Conservation (phyloP, 2,329 filamentous ascomycete species). For the Apiospora kogelbergensis region DNA sequence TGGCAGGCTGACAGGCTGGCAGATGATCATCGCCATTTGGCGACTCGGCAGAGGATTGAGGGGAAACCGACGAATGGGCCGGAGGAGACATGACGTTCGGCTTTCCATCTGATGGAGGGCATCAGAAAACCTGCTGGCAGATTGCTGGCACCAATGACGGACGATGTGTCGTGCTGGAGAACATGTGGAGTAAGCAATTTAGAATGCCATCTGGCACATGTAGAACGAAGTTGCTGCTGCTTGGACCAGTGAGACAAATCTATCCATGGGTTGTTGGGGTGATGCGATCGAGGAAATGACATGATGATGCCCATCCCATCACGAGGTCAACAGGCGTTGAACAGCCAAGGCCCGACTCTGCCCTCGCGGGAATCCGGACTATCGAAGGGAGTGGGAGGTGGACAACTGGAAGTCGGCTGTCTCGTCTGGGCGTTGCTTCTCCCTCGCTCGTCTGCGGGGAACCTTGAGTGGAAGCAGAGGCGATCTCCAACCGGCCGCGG, state of each 20-base stretch:
- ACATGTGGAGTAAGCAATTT: not conserved
- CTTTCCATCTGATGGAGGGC: not conserved
- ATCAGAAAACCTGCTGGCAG: not conserved
- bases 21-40: not conserved
- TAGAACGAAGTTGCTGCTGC: not conserved
- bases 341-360: not conserved
- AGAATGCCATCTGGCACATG: not conserved
- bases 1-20: too few species aligned
- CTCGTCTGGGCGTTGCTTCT: not conserved
- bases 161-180: not conserved
- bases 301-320: not conserved
- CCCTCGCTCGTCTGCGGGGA: not conserved
- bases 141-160: not conserved
- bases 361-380: not conserved
- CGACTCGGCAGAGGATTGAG: not conserved
- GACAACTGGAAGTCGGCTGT: not conserved
- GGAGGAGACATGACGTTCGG: not conserved
- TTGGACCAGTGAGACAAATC: not conserved
- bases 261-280: not conserved
- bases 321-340: not conserved
- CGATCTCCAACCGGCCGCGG: not conserved
- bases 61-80: not conserved
- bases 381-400: not conserved
- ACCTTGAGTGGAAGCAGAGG: not conserved
- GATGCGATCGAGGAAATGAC: not conserved